Evolutionary conservation across 805 yeast species (phyloP), one percentile per base, ranked within the genome.

Genomic region (Metschnikowia borealis): DNA sequence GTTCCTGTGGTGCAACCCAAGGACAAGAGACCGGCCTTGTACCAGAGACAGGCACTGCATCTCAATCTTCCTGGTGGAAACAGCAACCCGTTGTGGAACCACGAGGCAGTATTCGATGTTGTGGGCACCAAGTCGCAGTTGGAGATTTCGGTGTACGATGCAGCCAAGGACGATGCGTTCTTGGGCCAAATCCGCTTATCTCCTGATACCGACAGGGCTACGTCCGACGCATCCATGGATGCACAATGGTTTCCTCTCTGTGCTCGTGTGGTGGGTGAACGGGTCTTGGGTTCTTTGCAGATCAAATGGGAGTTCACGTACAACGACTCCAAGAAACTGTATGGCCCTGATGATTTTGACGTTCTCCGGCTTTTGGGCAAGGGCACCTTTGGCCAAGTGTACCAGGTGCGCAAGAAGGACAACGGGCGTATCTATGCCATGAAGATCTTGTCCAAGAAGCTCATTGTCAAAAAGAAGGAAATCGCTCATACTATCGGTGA

Each of bases 401-500:
- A 86, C 70, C 99, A 94, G 73, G 99, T 94, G 40, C 83, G 86
- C 55, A 94, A 92, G 78, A 79, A 79, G 58, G 98, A 94, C 65
- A 89, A 96, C 6, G 81, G 82, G 52, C 81, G 97, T 61, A 86
- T 94, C 51, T 94, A 94, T 66, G 99, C 99, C 38, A 94, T 94
- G 99, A 94, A 94, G 71, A 96, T 92, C 29, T 79, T 94, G 48
- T 87, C 96, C 23, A 94, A 94, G 68, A 91, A 91, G 66, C 92
- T 90, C 40, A 94, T 94, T 67, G 97, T 94, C 46, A 90, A 88
- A 68, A 94, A 94, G 78, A 92, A 92, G 69, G 99, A 94, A 71
- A 87, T 94, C 60, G 98, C 98, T 0, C 99, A 94, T 69, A 94
- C 99, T 2, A 89, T 94, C 61, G 98, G 98, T 33, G 99, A 94